Base-by-base conservation (phyloP, 768 basidiomycete genomes). In the Leucogyrophana mollusca region DNA sequence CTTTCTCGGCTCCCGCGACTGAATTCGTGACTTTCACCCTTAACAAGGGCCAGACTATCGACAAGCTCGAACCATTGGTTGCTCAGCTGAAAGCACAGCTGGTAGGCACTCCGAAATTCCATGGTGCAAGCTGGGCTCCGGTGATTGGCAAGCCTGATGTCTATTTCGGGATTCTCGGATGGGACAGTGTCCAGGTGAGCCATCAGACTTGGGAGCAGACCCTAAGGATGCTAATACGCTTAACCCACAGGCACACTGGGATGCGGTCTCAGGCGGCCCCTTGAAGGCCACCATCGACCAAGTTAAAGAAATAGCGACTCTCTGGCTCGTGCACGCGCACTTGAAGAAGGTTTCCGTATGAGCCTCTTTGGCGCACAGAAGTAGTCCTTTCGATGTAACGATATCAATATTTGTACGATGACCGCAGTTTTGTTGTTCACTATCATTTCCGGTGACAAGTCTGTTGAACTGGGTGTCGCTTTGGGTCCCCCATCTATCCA, bases 1-100 rank as follows among this genome's bases (percentile, higher is more conserved):
- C 56, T 9, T 49, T 65, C 20, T 33, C 46, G 1, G 66, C 64
- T 23, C 57, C 64, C 8, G 54, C 54, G 52, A 66, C 64, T 8
- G 64, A 68, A 55, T 64, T 66, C 38, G 66, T 66, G 27, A 66
- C 65, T 14, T 61, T 66, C 43, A 52, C 59, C n/a, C 38, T 66
- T 27, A 61, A 66, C 42, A 40, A 56, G 30, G 61, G 47, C 40
- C 48, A 55, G 0, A 34, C 32, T 13, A 49, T 66, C 20, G 34
- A 16, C 21, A 22, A 61, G 27, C 40, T 66, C 11, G 37, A 52
- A 20, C 52, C 52, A 6, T 40, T 67, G 46, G 55, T 66, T 2
- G 25, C 48, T 7, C 44, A 56, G 25, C 52, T 66, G 34, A 53
- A 66, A 33, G 4, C 38, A 27, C 38, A 37, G 36, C 51, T 67